These are phyloP conservation scores for Lagerstroemia speciosa DNA, from an alignment of 345 rosid species.

Conservation along the genomic window DNA sequence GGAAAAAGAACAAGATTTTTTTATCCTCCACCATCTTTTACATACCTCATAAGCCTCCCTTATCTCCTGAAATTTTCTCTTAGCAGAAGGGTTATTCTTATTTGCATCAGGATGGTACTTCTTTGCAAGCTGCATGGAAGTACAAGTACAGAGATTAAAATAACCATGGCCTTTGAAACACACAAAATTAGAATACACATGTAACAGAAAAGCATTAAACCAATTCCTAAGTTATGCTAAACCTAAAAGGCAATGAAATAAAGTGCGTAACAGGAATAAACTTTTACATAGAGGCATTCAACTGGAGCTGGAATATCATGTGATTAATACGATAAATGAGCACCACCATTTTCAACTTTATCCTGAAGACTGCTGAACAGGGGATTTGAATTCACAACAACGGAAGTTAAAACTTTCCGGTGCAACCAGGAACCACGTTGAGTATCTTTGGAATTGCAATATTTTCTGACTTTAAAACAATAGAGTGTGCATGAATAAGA, in stretches of 20 bases:
- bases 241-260: background rate
- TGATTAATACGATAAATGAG: background rate
- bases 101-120: conserved; percentile 92
- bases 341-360: background rate
- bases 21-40: conserved; percentile 5
- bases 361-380: background rate
- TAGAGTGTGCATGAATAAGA: background rate
- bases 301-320: background rate
- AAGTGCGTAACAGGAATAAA: background rate
- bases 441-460: background rate
- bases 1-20: background rate
- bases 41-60: conserved; percentile 84
- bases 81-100: conserved; percentile 75
- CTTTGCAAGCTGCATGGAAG: conserved; percentile 71
- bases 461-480: background rate
- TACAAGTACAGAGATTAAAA: conserved; percentile 2
- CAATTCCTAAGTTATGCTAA: background rate
- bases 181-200: background rate
- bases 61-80: conserved; percentile 78
- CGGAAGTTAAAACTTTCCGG: background rate
- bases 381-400: background rate
- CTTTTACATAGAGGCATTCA: background rate
- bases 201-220: background rate
- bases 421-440: background rate
- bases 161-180: background rate